A percentile compares a stretch with the other conserved stretches of the same genome.
Evolutionary conservation across 2,329 filamentous ascomycete species (phyloP).

Genomic region (Tolypocladium cylindrosporum): DNA sequence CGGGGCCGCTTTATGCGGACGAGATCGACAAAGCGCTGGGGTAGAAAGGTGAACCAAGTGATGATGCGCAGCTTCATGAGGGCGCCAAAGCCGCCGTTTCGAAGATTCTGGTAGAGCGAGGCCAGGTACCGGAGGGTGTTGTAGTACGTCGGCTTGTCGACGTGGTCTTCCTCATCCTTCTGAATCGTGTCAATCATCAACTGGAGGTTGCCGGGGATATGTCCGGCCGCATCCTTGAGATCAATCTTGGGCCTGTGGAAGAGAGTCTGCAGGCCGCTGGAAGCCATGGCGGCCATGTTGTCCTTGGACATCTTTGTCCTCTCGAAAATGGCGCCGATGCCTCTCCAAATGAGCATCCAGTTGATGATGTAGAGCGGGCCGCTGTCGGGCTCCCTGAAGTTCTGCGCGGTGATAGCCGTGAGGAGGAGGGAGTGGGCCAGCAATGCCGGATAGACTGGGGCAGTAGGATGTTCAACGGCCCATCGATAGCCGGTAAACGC

Average conservation of each 20-base stretch:
- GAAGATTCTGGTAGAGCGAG: conserved; percentile 39
- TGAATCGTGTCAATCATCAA: conserved; percentile 38
- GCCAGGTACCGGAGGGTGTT: conserved; percentile 38
- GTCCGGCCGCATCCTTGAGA: conserved; percentile 25
- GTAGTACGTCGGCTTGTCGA: conserved; percentile 30
- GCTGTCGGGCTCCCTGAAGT: conserved; percentile 36
- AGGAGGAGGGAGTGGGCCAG: conserved; percentile 41
- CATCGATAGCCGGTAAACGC: conserved; percentile 40
- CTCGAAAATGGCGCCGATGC: conserved; percentile 38
- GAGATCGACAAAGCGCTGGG: conserved; percentile 32
- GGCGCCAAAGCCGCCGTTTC: conserved; percentile 27
- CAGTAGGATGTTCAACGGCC: conserved; percentile 37
- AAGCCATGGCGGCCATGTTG: conserved; percentile 10
- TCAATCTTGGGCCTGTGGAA: conserved; percentile 41
- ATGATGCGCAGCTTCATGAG: conserved; percentile 39
- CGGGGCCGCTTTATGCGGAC: conserved; percentile 30
- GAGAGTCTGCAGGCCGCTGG: conserved; percentile 34
- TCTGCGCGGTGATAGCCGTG: conserved; percentile 38
- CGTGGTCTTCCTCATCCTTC: conserved; percentile 29
- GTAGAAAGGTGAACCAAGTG: conserved; percentile 43
- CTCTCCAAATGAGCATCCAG: conserved; percentile 47
- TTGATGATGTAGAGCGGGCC: conserved; percentile 40
- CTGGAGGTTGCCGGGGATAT: conserved; percentile 37
- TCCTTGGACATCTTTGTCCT: conserved; percentile 12
- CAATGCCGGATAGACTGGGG: conserved; percentile 37